Evolutionary conservation across 441 rosid species (phyloP).

Genomic region (Populus hybrid): DNA sequence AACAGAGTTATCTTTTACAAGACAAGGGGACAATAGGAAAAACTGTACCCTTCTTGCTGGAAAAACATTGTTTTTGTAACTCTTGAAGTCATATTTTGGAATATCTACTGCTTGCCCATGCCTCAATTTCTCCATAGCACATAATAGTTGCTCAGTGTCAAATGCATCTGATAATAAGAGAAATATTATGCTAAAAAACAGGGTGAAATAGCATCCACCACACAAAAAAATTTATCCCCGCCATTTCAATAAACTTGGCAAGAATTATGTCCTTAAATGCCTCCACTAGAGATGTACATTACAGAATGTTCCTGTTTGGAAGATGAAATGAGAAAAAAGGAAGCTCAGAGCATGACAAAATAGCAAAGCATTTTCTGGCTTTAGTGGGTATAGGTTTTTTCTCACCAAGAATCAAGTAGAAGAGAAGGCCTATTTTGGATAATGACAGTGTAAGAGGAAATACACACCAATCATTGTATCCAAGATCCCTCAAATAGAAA

Average conservation of each 20-base stretch:
- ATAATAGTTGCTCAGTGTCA: slow-evolving; percentile 72
- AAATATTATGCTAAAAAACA: slow-evolving; percentile 10
- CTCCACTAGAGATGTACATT: background rate
- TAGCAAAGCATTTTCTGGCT: background rate
- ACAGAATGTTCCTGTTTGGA: background rate
- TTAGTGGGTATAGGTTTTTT: background rate
- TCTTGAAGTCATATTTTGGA: slow-evolving; percentile 93
- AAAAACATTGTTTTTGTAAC: slow-evolving; percentile 63
- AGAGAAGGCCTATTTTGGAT: background rate
- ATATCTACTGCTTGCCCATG: slow-evolving; percentile 88
- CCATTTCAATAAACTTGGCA: background rate
- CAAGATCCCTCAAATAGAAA: background rate
- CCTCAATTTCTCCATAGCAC: slow-evolving; percentile 83
- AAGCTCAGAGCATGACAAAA: slow-evolving; percentile 5
- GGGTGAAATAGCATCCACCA: slow-evolving; percentile 8
- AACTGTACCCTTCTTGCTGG: slow-evolving; percentile 81
- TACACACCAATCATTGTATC: background rate
- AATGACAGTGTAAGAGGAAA: background rate
- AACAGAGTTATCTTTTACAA: background rate
- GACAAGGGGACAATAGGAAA: slow-evolving; percentile 12
- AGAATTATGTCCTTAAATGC: background rate
- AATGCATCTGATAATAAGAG: slow-evolving; percentile 73
- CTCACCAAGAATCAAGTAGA: background rate
- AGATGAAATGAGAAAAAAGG: background rate
- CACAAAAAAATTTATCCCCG: background rate